These are phyloP conservation scores for Triticum turgidum DNA, from an alignment of 176 grass and related monocot genomes.

Conservation along the genomic window DNA sequence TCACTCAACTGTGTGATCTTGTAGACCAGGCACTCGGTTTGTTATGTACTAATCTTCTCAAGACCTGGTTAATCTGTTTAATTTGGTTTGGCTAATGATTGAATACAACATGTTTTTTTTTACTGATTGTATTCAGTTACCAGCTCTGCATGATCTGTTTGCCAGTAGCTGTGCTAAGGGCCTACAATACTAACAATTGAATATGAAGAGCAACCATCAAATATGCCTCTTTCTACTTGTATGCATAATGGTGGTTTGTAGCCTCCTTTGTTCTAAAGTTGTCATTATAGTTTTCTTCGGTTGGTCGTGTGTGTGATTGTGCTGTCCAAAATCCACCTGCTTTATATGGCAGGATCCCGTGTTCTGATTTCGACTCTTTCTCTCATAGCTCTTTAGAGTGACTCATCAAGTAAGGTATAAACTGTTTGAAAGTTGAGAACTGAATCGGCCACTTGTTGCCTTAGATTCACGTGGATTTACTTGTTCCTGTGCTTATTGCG, in stretches of 20 bases:
- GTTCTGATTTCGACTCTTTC: conserved; percentile 22
- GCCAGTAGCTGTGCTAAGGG: background rate
- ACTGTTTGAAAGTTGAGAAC: conserved; percentile 47
- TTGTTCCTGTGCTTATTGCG: conserved; percentile 39
- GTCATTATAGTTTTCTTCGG: conserved; percentile 33
- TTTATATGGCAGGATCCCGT: conserved; percentile 36
- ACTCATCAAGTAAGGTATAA: conserved; percentile 32
- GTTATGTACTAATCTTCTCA: background rate
- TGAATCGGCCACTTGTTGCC: conserved; percentile 18
- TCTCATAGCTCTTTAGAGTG: conserved; percentile 12
- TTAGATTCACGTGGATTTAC: conserved; percentile 40
- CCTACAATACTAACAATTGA: background rate
- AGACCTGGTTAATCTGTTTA: background rate
- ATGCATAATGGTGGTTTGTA: conserved; percentile 12
- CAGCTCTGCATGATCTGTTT: conserved; percentile 3
- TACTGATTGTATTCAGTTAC: background rate
- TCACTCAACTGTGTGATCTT: conserved; percentile 9
- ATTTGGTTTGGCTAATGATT: background rate
- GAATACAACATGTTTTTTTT: background rate
- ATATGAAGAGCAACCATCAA: background rate
- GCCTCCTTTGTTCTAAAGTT: conserved; percentile 39
- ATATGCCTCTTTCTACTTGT: conserved; percentile 18
- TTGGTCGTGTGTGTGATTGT: conserved; percentile 10
- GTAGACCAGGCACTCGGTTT: background rate
- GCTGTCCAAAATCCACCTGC: conserved; percentile 18